A percentile compares a stretch with the other conserved stretches of the same genome.
Conservation (phyloP, 495 filamentous ascomycete species). For the Parathielavia appendiculata region DNA sequence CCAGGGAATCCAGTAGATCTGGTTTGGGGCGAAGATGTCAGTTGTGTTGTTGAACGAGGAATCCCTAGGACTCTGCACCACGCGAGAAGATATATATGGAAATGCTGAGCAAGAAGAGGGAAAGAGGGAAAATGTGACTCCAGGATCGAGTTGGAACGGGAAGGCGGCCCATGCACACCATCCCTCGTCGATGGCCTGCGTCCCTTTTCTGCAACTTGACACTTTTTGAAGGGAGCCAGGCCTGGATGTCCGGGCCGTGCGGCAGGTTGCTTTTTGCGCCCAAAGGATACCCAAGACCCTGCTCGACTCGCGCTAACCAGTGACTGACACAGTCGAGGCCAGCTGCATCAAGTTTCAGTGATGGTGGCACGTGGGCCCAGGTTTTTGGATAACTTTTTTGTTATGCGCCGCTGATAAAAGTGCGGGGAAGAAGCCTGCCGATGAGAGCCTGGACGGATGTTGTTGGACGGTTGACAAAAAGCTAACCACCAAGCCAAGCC, state of each 20-base stretch:
- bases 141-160: slow-evolving; percentile 7
- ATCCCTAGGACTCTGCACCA: slow-evolving; percentile 1
- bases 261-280: slow-evolving; percentile 20
- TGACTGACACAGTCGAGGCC: slow-evolving; percentile 1
- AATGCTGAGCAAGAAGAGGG: neutral
- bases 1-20: neutral
- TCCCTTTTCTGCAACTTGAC: slow-evolving; percentile 8
- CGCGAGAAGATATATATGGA: slow-evolving; percentile 8
- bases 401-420: slow-evolving; percentile 2
- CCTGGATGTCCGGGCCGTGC: slow-evolving; percentile 7
- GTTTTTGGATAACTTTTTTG: slow-evolving; percentile 19
- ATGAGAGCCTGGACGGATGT: neutral
- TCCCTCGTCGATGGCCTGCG: no score
- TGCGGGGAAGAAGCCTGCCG: slow-evolving; percentile 5
- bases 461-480: neutral
- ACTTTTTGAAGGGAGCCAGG: slow-evolving; percentile 10
- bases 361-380: slow-evolving; percentile 11
- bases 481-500: neutral
- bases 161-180: slow-evolving; percentile 6
- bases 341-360: slow-evolving; percentile 2
- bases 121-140: neutral
- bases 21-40: neutral
- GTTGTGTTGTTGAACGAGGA: neutral
- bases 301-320: slow-evolving; percentile 15
- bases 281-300: slow-evolving; percentile 23